phyloP scores from a whole-genome alignment of 441 rosid genomes.

The Arabidopsis hybrid region DNA sequence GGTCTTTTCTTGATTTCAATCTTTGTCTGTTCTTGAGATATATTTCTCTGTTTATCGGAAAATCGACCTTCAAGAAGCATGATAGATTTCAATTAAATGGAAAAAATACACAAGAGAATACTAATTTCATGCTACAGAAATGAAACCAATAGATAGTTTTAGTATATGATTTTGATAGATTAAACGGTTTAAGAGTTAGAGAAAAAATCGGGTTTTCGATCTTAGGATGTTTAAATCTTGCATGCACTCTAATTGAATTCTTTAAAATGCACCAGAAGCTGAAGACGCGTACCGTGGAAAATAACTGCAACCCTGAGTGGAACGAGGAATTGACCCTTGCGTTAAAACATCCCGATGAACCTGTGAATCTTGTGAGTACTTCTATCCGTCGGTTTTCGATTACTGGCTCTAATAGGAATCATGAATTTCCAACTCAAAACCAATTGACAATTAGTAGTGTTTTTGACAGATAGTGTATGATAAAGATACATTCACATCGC shows the following conservation, averaged over 20 bases:
- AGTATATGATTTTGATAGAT: slow-evolving; percentile 1
- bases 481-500: slow-evolving; percentile 58
- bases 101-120: not conserved
- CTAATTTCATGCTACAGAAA: not conserved
- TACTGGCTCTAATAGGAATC: too few relatives aligned
- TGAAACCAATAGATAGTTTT: not conserved
- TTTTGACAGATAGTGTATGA: slow-evolving; percentile 51
- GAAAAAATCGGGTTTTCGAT: not conserved
- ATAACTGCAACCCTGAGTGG: slow-evolving; percentile 69
- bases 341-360: slow-evolving; percentile 40
- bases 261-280: slow-evolving; percentile 51
- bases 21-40: slow-evolving; percentile 6
- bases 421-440: not conserved
- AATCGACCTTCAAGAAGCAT: not conserved
- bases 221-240: not conserved
- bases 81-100: not conserved
- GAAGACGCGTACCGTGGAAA: slow-evolving; percentile 53
- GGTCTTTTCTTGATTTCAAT: slow-evolving; percentile 10
- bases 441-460: not conserved
- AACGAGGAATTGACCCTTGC: slow-evolving; percentile 63
- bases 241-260: not conserved
- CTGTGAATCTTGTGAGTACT: slow-evolving; percentile 54
- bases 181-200: not conserved
- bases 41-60: not conserved
- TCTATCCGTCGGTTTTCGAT: not conserved